Base-by-base conservation (phyloP, 352 stramenopile genomes). In the Globisporangium yorkense region DNA sequence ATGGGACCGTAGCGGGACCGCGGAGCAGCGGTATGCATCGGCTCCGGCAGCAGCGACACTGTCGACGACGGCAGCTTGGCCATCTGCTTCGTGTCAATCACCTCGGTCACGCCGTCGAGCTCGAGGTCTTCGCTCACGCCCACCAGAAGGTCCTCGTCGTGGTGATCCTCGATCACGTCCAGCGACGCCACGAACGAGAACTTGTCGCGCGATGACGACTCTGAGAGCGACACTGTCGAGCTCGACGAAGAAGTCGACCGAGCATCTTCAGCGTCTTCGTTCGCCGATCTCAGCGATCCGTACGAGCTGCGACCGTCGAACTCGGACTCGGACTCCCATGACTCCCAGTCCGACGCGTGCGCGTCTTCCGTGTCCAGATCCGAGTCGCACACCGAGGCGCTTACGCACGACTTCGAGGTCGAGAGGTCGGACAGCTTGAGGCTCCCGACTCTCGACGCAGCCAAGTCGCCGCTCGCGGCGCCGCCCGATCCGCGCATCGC, bases 61-160 rank as follows among this genome's bases (percentile, higher is more conserved):
- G 37, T 41, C 21, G 16, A 46, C 31, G 41, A 31, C 21, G 39
- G 21, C 16, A 62, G 16, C 21, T 68, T 60, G 33, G 68, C 59
- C 74, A 81, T 81, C 21, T 81, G 67, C 35, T 61, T 77, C 29
- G 74, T 84, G 52, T 84, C 74, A 21, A 81, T 79, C 18, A 79
- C 72, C 49, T 84, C 74, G 3, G 67, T 62, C 33, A 81, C 56
- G 51, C 58, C 35, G 68, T 13, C 59, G 66, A 8, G 51, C 59
- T 61, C 16, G 59, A 71, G 56, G 63, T 40, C 51, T 61, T 70
- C 39, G 65, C 63, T 51, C 46, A 62, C 53, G 72, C 59, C 44
- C 33, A 67, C 24, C 29, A 65, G 41, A 33, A 45, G n/a, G 9
- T 50, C 16, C 55, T 65, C 39, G 68, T 76, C 56, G 70, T 64